phyloP scores from a whole-genome alignment of 345 rosid species.

The Eucalyptus cladocalyx region DNA sequence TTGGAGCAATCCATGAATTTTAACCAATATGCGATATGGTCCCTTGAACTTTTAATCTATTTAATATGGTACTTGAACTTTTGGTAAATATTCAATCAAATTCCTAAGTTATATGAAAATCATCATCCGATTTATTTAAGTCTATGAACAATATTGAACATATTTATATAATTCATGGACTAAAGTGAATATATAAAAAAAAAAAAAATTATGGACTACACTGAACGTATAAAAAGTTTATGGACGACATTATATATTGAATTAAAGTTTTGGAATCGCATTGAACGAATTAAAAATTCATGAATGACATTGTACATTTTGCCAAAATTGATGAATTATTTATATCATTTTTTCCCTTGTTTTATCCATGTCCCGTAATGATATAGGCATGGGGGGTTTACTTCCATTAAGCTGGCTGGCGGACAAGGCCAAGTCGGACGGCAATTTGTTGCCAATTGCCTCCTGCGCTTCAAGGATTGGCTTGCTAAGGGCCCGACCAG shows the following conservation, averaged over 20 bases:
- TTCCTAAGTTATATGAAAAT: not conserved
- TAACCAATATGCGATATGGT: no score
- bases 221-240: no score
- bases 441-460: not conserved
- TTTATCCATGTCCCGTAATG: not conserved
- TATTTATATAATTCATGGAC: fast-evolving
- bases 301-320: fast-evolving
- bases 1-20: no score
- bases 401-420: not conserved
- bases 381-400: not conserved
- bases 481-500: not conserved
- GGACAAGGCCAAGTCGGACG: not conserved
- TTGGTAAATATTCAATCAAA: no score
- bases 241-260: no score
- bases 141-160: fast-evolving
- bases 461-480: not conserved
- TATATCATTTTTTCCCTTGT: no score
- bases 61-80: fast-evolving
- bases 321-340: no score
- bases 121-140: not conserved
- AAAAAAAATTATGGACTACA: no score
- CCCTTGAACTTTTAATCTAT: fast-evolving
- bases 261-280: fast-evolving
- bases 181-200: no score
- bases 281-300: no score